phyloP scores from a whole-genome alignment of 140 eudicot genomes.

The Flaveria floridana region DNA sequence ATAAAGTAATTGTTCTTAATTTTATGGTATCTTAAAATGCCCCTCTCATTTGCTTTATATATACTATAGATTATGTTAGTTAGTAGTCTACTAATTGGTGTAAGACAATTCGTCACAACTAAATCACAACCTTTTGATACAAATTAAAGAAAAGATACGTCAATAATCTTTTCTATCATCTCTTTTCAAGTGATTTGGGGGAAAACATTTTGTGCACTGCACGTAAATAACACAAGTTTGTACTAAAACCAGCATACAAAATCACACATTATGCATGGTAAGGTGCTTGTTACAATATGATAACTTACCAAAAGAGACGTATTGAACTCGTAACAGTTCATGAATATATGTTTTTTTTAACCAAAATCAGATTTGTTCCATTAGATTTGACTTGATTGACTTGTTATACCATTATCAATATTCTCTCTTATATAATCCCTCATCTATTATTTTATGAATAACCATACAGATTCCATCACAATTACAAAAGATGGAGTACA shows the following conservation, averaged over 20 bases:
- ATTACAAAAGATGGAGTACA: slow-evolving; percentile 23
- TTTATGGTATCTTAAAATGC: no score
- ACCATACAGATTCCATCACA: slow-evolving; percentile 18
- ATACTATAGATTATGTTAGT: no score
- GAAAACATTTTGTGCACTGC: background rate
- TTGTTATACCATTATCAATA: background rate
- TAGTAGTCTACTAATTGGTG: background rate
- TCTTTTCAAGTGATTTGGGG: background rate
- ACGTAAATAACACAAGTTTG: slow-evolving; percentile 4
- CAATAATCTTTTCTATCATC: slow-evolving; percentile 14
- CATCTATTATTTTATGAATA: slow-evolving; percentile 24
- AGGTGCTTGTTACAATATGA: slow-evolving; percentile 19
- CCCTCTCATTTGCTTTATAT: no score
- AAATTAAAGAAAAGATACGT: background rate
- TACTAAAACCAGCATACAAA: slow-evolving; percentile 5
- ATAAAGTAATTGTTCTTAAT: no score
- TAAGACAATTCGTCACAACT: background rate
- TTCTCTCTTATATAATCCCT: slow-evolving; percentile 13
- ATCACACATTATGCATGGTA: slow-evolving; percentile 11
- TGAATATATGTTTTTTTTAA: slow-evolving; percentile 7
- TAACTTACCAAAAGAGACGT: slow-evolving; percentile 30
- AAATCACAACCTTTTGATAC: background rate
- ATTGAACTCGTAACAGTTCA: slow-evolving; percentile 19
- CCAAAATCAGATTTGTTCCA: background rate
- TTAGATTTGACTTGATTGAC: background rate